Evolutionary conservation across 352 stramenopile genomes (phyloP).

Genomic region (Phytophthora boehmeriae): DNA sequence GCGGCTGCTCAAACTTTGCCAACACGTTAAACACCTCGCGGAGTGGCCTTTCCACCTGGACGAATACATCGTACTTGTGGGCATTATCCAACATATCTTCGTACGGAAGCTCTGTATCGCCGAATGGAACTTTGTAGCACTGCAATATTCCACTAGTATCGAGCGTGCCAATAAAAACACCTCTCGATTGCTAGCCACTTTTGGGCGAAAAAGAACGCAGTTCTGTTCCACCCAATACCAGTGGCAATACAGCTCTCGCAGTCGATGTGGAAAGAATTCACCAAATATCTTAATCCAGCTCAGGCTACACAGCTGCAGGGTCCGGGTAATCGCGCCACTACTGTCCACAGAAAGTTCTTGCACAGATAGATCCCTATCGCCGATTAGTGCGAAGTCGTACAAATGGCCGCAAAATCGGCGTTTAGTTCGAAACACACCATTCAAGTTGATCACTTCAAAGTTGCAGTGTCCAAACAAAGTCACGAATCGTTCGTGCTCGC

Average conservation of each 20-base stretch:
- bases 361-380: constrained; percentile 33
- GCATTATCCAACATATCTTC: constrained; percentile 16
- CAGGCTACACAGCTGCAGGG: constrained; percentile 38
- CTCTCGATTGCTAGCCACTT: constrained; percentile 14
- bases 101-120: constrained; percentile 24
- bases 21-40: constrained; percentile 19
- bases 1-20: constrained; percentile 46
- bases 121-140: constrained; percentile 44
- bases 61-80: constrained; percentile 30
- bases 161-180: constrained; percentile 27
- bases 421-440: constrained; percentile 40
- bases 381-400: constrained; percentile 44
- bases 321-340: constrained; percentile 7
- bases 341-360: constrained; percentile 30
- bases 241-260: constrained; percentile 44
- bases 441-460: constrained; percentile 50
- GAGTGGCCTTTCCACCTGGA: constrained; percentile 16
- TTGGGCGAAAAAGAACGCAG: constrained; percentile 46
- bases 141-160: constrained; percentile 4
- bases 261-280: constrained; percentile 26
- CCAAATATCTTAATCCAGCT: constrained; percentile 36
- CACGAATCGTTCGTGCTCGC: constrained; percentile 31
- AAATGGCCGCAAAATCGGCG: constrained; percentile 26
- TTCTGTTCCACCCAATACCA: constrained; percentile 57
- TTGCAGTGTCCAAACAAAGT: constrained; percentile 52